Evolutionary conservation across 352 stramenopile species (phyloP).

Genomic region (Pythium monospermum): DNA sequence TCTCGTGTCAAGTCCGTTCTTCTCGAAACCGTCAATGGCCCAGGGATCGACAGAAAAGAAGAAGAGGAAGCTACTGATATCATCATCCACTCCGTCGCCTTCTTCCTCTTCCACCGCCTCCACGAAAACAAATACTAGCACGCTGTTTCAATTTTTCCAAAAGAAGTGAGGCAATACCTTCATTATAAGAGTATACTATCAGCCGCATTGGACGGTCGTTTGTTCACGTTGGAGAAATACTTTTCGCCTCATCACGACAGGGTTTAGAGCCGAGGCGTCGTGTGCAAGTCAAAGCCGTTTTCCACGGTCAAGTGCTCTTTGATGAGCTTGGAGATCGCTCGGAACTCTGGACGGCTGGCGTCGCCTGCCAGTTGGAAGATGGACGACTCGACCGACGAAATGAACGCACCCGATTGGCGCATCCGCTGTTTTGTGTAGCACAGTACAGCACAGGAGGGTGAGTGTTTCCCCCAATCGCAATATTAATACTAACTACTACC

Average conservation of each 20-base stretch:
- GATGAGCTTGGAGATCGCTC: constrained; percentile 90
- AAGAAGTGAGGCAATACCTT: too few species aligned
- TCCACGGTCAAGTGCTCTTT: constrained; percentile 85
- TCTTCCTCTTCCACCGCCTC: background rate
- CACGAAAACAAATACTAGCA: constrained; percentile 5
- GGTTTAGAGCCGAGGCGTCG: too few species aligned
- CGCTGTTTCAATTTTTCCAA: constrained; percentile 48
- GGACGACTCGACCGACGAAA: constrained; percentile 94
- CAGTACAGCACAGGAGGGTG: too few species aligned
- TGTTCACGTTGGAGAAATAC: too few species aligned
- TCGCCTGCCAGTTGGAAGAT: constrained; percentile 94
- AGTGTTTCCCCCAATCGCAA: background rate
- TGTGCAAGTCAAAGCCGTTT: constrained; percentile 49
- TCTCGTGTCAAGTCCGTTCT: constrained; percentile 1
- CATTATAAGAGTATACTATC: too few species aligned
- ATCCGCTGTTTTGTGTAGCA: constrained; percentile 65
- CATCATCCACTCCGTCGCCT: background rate
- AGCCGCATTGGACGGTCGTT: too few species aligned
- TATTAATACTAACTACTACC: background rate
- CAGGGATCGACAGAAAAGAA: too few species aligned
- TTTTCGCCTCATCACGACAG: too few species aligned
- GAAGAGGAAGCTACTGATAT: too few species aligned
- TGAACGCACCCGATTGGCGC: constrained; percentile 88
- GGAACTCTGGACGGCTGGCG: constrained; percentile 92
- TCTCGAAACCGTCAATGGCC: too few species aligned